Evolutionary conservation across 257 asterid genomes (phyloP).

Genomic region (Solanum acaule): DNA sequence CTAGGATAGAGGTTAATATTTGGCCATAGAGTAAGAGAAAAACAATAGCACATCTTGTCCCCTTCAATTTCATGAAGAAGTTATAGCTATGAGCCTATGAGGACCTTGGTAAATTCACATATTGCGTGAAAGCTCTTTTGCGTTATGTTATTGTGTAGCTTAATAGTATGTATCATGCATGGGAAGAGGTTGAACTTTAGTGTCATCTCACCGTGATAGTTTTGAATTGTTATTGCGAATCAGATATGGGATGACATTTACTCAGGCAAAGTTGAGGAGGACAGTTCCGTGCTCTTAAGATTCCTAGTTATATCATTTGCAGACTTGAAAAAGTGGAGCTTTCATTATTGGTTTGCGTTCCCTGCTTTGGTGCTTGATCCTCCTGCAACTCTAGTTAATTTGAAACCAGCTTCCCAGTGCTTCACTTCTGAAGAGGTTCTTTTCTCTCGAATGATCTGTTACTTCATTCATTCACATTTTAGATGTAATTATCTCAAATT

Average conservation of each 20-base stretch:
- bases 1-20: not conserved
- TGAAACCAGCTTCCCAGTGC: constrained; percentile 72
- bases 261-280: constrained; percentile 76
- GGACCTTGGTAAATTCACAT: too few species aligned
- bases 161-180: not conserved
- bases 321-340: constrained; percentile 91
- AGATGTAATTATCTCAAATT: constrained; percentile 1
- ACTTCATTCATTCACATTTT: not conserved
- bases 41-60: not conserved
- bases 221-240: constrained; percentile 6
- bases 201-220: not conserved
- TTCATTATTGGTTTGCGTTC: constrained; percentile 93
- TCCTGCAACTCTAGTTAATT: constrained; percentile 56
- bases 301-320: constrained; percentile 90
- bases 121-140: not conserved
- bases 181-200: not conserved
- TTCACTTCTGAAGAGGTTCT: constrained; percentile 68
- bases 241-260: constrained; percentile 88
- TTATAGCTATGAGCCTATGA: not conserved
- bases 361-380: constrained; percentile 85
- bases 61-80: not conserved
- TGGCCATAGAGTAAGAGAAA: not conserved
- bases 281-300: constrained; percentile 62
- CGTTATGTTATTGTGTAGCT: not conserved
- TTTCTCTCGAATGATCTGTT: constrained; percentile 3